phyloP scores from a whole-genome alignment of 2,329 filamentous ascomycete genomes.

The Alternaria sp. region DNA sequence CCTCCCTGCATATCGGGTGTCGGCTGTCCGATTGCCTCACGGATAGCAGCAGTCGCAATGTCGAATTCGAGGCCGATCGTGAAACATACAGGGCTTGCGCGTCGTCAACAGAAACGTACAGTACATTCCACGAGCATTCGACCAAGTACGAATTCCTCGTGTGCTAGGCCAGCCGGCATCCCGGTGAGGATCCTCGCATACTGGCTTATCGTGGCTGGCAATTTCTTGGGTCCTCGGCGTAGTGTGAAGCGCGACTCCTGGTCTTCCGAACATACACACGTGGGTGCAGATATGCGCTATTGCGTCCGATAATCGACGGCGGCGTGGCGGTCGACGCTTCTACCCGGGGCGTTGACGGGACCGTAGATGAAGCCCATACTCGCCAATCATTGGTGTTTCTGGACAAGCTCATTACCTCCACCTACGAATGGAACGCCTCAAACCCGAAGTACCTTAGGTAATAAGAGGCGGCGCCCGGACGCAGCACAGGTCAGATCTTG shows the following conservation, averaged over 20 bases:
- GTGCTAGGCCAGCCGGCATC: slow-evolving; percentile 30
- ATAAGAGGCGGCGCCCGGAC: slow-evolving; percentile 25
- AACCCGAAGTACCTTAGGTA: slow-evolving; percentile 28
- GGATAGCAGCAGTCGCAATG: not conserved
- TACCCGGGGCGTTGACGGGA: slow-evolving; percentile 27
- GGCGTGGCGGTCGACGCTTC: slow-evolving; percentile 31
- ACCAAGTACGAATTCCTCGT: slow-evolving; percentile 15
- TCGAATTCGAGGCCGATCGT: not conserved
- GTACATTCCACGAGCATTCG: not conserved
- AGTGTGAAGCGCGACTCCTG: slow-evolving; percentile 18
- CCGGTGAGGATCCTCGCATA: slow-evolving; percentile 34
- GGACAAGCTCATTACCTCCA: slow-evolving; percentile 20
- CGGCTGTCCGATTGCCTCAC: not conserved
- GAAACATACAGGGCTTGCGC: not conserved
- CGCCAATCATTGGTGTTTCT: slow-evolving; percentile 21
- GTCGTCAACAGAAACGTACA: not conserved
- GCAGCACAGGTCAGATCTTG: slow-evolving; percentile 15
- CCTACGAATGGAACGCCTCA: slow-evolving; percentile 28
- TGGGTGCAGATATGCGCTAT: slow-evolving; percentile 26
- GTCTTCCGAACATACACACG: slow-evolving; percentile 21
- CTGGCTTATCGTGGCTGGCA: slow-evolving; percentile 29
- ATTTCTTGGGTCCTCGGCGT: slow-evolving; percentile 15
- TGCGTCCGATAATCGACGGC: slow-evolving; percentile 21
- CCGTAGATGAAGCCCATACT: slow-evolving; percentile 14
- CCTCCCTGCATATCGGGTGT: not conserved